Evolutionary conservation across 148 eudicot species (phyloP).

Genomic region (Rhododendron simsii): DNA sequence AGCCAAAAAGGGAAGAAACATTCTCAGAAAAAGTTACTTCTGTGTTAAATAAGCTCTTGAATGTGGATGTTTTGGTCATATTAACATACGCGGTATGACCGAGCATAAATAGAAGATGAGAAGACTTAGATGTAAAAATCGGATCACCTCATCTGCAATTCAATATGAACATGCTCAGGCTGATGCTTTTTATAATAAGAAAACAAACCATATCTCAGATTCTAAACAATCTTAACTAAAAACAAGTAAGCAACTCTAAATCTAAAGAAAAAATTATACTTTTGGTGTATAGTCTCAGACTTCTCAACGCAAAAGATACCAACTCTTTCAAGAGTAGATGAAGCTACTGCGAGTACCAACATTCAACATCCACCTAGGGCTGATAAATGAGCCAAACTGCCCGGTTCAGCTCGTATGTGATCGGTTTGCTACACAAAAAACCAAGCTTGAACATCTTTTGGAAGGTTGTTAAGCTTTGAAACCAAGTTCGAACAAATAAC

Average conservation of each 20-base stretch:
- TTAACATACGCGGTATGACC: not conserved
- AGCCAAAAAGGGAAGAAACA: not conserved
- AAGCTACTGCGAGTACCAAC: not conserved
- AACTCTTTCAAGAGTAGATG: not conserved
- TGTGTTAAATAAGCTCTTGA: not conserved
- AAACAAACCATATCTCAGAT: not conserved
- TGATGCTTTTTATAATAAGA: not conserved
- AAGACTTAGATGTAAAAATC: not conserved
- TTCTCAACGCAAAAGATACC: not conserved
- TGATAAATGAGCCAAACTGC: not conserved
- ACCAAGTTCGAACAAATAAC: too few species aligned
- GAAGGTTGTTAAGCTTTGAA: not conserved
- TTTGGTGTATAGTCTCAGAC: not conserved
- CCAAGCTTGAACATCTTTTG: not conserved
- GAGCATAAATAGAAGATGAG: not conserved
- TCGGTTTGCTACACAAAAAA: not conserved
- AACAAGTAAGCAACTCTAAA: not conserved
- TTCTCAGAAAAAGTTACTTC: not conserved
- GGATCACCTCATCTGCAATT: not conserved
- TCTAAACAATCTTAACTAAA: not conserved
- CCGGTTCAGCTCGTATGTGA: not conserved
- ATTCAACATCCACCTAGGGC: not conserved
- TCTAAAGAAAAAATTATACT: not conserved
- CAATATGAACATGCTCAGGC: constrained; percentile 1
- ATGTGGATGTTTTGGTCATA: not conserved